Evolutionary conservation across 257 asterid species (phyloP).

Genomic region (Solanum ahanhuiri): DNA sequence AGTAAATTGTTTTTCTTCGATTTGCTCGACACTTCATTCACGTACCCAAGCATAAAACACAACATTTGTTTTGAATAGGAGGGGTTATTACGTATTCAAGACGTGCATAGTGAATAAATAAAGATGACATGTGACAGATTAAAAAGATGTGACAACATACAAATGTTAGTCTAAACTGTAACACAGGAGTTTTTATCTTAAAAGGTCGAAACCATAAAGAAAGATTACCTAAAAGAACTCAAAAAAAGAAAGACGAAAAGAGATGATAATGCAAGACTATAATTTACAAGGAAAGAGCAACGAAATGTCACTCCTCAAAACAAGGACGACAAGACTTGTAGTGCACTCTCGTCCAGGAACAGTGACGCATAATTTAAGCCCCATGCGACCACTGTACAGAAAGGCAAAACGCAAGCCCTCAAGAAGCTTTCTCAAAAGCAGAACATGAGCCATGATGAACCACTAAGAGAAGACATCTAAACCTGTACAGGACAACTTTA

Average conservation of each 20-base stretch:
- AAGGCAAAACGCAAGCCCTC: background rate
- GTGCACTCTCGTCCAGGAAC: background rate
- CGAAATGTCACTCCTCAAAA: background rate
- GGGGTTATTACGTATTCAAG: background rate
- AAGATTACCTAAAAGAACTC: background rate
- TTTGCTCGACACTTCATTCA: background rate
- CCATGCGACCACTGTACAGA: background rate
- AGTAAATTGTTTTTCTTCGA: background rate
- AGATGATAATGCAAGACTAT: background rate
- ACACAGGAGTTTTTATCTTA: background rate
- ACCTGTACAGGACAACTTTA: background rate
- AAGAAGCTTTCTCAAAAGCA: background rate
- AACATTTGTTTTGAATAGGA: background rate
- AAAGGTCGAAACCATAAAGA: background rate
- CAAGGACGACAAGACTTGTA: background rate
- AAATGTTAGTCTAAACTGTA: too few species aligned
- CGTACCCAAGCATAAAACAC: background rate
- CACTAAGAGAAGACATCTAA: background rate
- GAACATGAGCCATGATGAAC: background rate
- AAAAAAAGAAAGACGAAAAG: background rate
- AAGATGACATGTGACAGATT: background rate
- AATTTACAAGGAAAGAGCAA: background rate
- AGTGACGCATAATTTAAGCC: background rate
- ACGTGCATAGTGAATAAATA: background rate
- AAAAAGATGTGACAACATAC: background rate